Conservation (phyloP, 257 asterid genomes). For the Leptodermis oblonga region DNA sequence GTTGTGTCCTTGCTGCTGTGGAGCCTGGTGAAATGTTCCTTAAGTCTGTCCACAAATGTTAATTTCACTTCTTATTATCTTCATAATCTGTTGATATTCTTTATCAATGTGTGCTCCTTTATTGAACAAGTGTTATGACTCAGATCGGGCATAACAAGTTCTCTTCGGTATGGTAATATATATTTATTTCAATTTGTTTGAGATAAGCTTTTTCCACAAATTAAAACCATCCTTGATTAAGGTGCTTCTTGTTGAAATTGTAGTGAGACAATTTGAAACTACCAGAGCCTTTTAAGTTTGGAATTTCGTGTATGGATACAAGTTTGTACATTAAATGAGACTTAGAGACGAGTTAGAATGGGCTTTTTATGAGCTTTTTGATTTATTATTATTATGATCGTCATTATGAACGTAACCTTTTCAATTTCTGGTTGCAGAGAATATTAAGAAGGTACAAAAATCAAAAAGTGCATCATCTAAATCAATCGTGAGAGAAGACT, state of each 20-base stretch:
- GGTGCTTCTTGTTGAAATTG: not conserved
- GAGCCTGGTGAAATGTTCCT: not conserved
- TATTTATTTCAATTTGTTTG: not conserved
- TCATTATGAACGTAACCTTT: slow-evolving; percentile 4
- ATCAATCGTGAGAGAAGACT: slow-evolving; percentile 26
- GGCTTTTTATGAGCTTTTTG: slow-evolving; percentile 3
- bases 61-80: not conserved
- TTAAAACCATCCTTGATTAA: not conserved
- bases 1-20: not conserved
- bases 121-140: not conserved
- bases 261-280: not conserved
- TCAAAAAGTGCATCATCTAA: slow-evolving; percentile 38
- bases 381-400: not conserved
- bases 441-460: slow-evolving; percentile 29
- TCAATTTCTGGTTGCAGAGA: slow-evolving; percentile 38
- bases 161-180: not conserved
- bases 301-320: too few relatives aligned
- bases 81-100: not conserved
- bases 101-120: not conserved
- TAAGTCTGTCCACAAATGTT: not conserved
- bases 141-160: slow-evolving; percentile 4
- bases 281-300: not conserved
- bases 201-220: not conserved
- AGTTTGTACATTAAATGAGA: not conserved
- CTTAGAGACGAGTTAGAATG: not conserved